Base-by-base conservation (phyloP, 2,329 filamentous ascomycete genomes). In the Pestalotiopsis sp. region DNA sequence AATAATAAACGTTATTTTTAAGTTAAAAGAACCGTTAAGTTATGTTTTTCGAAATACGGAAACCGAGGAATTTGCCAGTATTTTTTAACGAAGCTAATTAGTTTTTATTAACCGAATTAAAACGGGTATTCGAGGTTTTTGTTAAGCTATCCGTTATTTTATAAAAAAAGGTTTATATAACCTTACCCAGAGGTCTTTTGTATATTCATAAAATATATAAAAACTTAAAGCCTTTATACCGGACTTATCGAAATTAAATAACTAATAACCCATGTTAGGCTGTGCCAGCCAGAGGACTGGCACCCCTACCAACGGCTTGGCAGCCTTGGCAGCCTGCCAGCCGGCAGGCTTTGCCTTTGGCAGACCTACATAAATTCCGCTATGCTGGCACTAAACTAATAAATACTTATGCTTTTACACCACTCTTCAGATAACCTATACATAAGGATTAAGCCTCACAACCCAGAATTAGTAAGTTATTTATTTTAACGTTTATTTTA, bases 81-180 rank as follows among this genome's bases (percentile, higher is more conserved):
- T 27, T 6, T 65, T 65, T 39, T 65, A 3, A 23, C 31, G 4
- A 39, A 0, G 45, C 45, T 23, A 3, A 57, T 57, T 65, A 1
- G 45, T 52, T 65, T 65, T 36, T 65, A 36, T 57, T 65, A 65
- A 65, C 25, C 38, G 1, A 65, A 65, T 65, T 56, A 65, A 38
- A 65, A 31, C 11, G n/a, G 11, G 56, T 57, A 23, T 65, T 38
- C 9, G 3, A 65, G n/a, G 20, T 56, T 2, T 65, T 65, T 36
- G 3, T 56, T 57, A 57, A 65, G 56, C 6, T 17, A 5, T 57
- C 7, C 5, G 36, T 65, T 36, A 65, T 31, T 36, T 57, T 65
- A 57, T 36, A 65, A 36, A 4, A 4, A n/a, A 2, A 65, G 36
- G 17, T 65, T 57, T 57, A 65, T 65, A 31, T 27, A 14, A 65